phyloP scores from a whole-genome alignment of 306 rosid genomes.

The Sophora flavescens region DNA sequence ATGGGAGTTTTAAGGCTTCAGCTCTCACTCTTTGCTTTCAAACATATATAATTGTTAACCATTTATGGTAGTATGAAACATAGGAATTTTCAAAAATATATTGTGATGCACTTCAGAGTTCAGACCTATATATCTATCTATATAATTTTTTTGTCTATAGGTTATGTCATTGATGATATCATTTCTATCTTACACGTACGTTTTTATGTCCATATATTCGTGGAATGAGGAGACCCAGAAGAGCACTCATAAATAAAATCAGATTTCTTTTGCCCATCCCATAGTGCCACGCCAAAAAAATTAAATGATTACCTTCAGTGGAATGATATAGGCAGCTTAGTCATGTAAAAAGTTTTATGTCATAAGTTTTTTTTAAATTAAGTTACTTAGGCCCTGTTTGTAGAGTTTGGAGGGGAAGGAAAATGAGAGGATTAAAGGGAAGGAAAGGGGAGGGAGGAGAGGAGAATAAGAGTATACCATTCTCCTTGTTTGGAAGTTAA shows the following conservation, averaged over 20 bases:
- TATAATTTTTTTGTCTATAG: not conserved
- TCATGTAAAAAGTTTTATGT: no score
- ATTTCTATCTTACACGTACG: not conserved
- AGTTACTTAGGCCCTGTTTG: no score
- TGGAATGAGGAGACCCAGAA: conserved; percentile 7
- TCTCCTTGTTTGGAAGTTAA: no score
- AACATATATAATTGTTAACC: not conserved
- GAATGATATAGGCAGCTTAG: not conserved
- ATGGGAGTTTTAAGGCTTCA: no score
- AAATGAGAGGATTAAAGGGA: no score
- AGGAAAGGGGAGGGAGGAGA: no score
- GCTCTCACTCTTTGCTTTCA: not conserved
- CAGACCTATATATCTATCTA: not conserved
- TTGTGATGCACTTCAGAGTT: not conserved
- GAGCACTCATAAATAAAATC: not conserved
- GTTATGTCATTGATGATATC: conserved; percentile 17
- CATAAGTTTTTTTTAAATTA: no score
- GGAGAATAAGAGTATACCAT: no score
- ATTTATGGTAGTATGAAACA: not conserved
- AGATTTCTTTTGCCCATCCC: not conserved
- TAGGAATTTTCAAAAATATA: not conserved
- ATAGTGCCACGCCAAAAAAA: not conserved
- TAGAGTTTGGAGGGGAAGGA: no score
- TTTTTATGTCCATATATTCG: conserved; percentile 13
- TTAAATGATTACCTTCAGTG: not conserved